A percentile compares a stretch with the other conserved stretches of the same genome.
Evolutionary conservation across 2,329 filamentous ascomycete species (phyloP).

Genomic region (Claviceps africana): DNA sequence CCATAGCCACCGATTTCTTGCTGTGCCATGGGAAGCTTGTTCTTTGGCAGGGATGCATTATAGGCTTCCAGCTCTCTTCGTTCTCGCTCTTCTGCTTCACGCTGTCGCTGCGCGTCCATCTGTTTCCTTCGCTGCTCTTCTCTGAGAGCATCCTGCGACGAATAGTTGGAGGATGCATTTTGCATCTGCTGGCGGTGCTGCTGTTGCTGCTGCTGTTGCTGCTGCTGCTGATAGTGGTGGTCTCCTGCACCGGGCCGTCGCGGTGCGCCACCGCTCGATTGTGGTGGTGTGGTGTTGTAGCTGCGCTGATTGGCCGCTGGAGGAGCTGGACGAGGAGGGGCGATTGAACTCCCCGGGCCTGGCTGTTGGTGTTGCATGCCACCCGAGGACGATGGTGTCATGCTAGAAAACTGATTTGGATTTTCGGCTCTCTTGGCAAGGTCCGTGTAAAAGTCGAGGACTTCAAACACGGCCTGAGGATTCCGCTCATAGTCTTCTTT

Average conservation of each 20-base stretch:
- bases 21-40: constrained; percentile 65
- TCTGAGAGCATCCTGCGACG: constrained; percentile 33
- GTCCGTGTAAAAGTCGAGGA: constrained; percentile 74
- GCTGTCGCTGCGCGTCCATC: constrained; percentile 41
- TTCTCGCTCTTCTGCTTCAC: constrained; percentile 49
- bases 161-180: constrained; percentile 40
- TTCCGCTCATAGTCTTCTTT: constrained; percentile 98
- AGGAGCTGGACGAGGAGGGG: constrained; percentile 54
- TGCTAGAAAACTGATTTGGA: constrained; percentile 51
- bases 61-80: constrained; percentile 73
- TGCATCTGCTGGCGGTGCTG: constrained; percentile 46
- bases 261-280: constrained; percentile 23
- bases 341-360: constrained; percentile 43
- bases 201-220: constrained; percentile 43
- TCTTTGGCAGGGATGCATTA: constrained; percentile 77
- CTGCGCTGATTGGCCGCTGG: constrained; percentile 26
- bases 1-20: constrained; percentile 72
- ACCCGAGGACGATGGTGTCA: constrained; percentile 53
- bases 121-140: constrained; percentile 50
- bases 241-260: constrained; percentile 26
- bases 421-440: constrained; percentile 64
- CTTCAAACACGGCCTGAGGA: constrained; percentile 71
- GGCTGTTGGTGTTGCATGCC: constrained; percentile 47
- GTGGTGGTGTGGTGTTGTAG: constrained; percentile 24
- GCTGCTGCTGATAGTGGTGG: constrained; percentile 19